Percentiles rank a stretch among this genome's conserved stretches.
These are phyloP conservation scores for Pythium sp. DNA, from an alignment of 352 stramenopile genomes.

Conservation along the genomic window DNA sequence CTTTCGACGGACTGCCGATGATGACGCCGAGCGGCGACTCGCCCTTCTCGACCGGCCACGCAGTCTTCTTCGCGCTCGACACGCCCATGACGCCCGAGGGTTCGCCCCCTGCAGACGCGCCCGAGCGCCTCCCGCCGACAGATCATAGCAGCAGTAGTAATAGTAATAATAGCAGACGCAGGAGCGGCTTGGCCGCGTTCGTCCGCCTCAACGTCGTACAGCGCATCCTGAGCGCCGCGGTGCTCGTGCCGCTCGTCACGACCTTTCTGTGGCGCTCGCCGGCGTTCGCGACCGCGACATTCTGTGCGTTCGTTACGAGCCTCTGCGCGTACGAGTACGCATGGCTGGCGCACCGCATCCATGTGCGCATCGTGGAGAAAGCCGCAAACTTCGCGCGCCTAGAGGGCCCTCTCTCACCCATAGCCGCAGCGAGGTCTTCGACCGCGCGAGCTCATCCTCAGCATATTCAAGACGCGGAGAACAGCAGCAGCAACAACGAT, in stretches of 20 bases:
- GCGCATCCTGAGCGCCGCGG: slow-evolving; percentile 50
- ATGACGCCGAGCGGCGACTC: slow-evolving; percentile 2
- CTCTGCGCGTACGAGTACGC: slow-evolving; percentile 73
- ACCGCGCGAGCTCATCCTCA: background rate
- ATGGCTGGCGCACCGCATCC: slow-evolving; percentile 68
- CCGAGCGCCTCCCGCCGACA: background rate
- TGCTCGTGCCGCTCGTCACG: slow-evolving; percentile 63
- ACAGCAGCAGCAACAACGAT: background rate
- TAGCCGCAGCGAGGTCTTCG: background rate
- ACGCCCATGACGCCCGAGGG: slow-evolving; percentile 14
- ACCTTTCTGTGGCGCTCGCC: slow-evolving; percentile 65
- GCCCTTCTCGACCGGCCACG: background rate
- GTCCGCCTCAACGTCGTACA: slow-evolving; percentile 52
- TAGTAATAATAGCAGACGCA: background rate
- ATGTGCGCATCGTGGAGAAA: slow-evolving; percentile 36
- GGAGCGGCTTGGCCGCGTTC: slow-evolving; percentile 4
- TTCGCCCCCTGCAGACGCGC: slow-evolving; percentile 2
- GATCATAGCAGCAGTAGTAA: background rate
- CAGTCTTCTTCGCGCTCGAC: slow-evolving; percentile 19
- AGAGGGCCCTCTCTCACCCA: slow-evolving; percentile 13
- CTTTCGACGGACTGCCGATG: background rate
- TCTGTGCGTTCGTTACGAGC: slow-evolving; percentile 58
- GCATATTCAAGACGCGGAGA: background rate
- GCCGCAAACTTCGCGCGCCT: slow-evolving; percentile 6
- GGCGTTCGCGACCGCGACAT: slow-evolving; percentile 59